phyloP scores from a whole-genome alignment of 345 rosid species.

The Microthlaspi erraticum region DNA sequence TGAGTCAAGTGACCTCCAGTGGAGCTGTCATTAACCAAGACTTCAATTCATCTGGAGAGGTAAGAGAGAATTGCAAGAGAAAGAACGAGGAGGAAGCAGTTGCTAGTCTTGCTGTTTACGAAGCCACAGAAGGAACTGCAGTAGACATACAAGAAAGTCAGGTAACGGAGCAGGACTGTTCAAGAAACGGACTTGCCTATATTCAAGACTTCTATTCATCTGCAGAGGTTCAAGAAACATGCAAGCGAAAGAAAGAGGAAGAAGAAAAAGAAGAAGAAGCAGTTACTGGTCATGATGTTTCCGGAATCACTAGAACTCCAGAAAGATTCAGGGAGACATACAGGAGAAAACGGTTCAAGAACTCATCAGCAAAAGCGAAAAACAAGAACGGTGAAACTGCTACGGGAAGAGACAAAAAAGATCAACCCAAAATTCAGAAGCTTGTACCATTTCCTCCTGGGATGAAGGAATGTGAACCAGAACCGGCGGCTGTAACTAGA shows the following conservation, averaged over 20 bases:
- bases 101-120: conserved; percentile 12
- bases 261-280: conserved; percentile 22
- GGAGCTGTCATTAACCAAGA: conserved; percentile 26
- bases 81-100: conserved; percentile 28
- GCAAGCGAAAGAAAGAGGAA: conserved; percentile 38
- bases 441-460: conserved; percentile 40
- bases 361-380: conserved; percentile 22
- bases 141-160: conserved; percentile 16
- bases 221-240: conserved; percentile 26
- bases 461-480: conserved; percentile 40
- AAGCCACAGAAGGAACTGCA: neutral
- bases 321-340: conserved; percentile 42
- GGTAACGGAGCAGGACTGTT: conserved; percentile 29
- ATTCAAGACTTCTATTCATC: conserved; percentile 33
- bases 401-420: conserved; percentile 28
- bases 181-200: conserved; percentile 15
- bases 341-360: conserved; percentile 42
- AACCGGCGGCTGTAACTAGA: conserved; percentile 36
- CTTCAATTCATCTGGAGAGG: conserved; percentile 28
- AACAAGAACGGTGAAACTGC: conserved; percentile 27
- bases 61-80: conserved; percentile 31
- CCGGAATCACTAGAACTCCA: conserved; percentile 36
- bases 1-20: conserved; percentile 17
- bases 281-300: conserved; percentile 11
- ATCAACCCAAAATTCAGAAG: conserved; percentile 38